Evolutionary conservation across 345 rosid genomes (phyloP).

Genomic region (Draba incana): DNA sequence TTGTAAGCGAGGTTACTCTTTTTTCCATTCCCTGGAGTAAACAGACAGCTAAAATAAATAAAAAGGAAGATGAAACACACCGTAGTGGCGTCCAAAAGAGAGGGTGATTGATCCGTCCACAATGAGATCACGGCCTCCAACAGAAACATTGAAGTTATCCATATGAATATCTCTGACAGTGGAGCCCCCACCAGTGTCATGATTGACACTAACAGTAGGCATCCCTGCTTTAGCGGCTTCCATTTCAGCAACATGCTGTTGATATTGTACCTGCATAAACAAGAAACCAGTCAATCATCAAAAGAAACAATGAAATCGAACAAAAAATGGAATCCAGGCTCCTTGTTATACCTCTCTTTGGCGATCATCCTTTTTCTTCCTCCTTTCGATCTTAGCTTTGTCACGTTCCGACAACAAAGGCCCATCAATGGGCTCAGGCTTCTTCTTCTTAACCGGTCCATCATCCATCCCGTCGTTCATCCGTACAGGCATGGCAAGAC

Average conservation of each 20-base stretch:
- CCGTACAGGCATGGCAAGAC: constrained; percentile 82
- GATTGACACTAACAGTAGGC: constrained; percentile 86
- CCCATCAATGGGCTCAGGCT: constrained; percentile 85
- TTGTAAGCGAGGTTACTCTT: constrained; percentile 16
- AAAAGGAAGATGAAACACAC: constrained; percentile 52
- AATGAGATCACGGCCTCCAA: constrained; percentile 97
- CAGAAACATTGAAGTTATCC: constrained; percentile 91
- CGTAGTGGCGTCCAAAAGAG: constrained; percentile 95
- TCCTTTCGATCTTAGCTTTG: constrained; percentile 74
- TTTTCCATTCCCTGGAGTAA: constrained; percentile 4
- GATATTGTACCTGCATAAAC: constrained; percentile 74
- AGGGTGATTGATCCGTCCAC: constrained; percentile 88
- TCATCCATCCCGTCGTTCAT: constrained; percentile 99
- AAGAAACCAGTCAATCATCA: constrained; percentile 7
- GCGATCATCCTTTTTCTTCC: constrained; percentile 94
- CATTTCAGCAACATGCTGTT: constrained; percentile 94
- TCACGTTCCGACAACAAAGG: constrained; percentile 91
- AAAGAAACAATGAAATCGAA: neutral
- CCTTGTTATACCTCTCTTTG: constrained; percentile 71
- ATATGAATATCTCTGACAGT: constrained; percentile 85
- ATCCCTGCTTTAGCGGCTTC: constrained; percentile 93
- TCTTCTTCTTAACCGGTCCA: constrained; percentile 86
- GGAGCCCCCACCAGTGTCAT: constrained; percentile 71
- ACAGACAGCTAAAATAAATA: constrained; percentile 4
- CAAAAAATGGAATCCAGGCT: neutral